Conservation (phyloP, 169 alveolate species). For the Ichthyophthirius multifiliis region DNA sequence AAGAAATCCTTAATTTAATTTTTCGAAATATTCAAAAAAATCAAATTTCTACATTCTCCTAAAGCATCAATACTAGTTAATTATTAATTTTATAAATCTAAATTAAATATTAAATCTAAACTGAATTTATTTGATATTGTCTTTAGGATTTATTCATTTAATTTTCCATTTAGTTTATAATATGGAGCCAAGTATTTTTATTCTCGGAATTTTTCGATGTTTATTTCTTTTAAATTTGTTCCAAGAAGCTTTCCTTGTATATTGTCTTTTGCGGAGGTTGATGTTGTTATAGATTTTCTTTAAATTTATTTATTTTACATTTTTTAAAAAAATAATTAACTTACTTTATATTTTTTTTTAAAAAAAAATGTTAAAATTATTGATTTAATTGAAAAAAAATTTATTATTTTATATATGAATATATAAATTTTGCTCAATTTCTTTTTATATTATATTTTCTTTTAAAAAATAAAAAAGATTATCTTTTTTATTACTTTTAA, state of each 20-base stretch:
- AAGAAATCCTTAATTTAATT: background rate
- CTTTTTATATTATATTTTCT: no score
- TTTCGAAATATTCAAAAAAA: background rate
- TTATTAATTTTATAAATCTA: background rate
- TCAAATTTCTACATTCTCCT: background rate
- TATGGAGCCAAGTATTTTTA: background rate
- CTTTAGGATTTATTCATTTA: background rate
- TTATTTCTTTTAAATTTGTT: background rate
- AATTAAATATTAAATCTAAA: background rate
- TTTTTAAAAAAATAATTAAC: no score
- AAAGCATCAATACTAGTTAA: background rate
- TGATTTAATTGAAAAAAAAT: no score
- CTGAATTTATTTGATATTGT: background rate
- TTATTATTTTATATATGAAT: no score
- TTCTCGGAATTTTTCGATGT: background rate
- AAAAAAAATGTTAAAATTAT: no score
- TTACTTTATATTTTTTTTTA: no score
- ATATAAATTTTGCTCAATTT: no score
- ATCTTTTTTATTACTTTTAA: no score
- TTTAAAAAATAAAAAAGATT: no score
- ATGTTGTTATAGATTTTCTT: background rate
- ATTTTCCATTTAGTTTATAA: background rate
- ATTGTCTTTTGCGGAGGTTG: slow-evolving; percentile 2
- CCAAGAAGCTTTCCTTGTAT: background rate
- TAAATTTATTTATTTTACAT: no score